Evolutionary conservation across 169 alveolate species (phyloP).

Genomic region (Cryptosporidium sp.): DNA sequence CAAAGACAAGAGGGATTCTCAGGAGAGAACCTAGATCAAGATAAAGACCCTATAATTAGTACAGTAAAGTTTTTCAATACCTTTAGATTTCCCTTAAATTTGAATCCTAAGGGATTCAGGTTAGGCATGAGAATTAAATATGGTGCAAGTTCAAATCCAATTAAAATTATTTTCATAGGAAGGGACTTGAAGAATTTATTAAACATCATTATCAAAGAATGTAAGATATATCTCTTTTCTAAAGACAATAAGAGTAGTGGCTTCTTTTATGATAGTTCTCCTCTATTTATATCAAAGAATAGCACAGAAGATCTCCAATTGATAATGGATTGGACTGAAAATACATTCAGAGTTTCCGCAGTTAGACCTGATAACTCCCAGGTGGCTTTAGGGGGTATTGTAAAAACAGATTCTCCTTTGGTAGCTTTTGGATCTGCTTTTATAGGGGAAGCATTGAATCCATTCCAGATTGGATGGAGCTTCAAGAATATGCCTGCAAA

Average conservation of each 20-base stretch:
- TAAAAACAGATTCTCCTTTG: conserved; percentile 43
- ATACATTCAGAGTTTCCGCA: conserved; percentile 5
- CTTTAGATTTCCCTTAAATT: conserved; percentile 30
- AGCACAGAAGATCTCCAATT: conserved; percentile 1
- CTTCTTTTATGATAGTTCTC: conserved; percentile 50
- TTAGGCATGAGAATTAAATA: conserved; percentile 8
- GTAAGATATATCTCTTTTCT: conserved; percentile 16
- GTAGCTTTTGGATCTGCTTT: conserved; percentile 47
- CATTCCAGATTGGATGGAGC: conserved; percentile 31
- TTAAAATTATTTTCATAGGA: conserved; percentile 22
- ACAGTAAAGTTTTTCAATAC: background rate
- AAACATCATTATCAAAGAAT: conserved; percentile 28
- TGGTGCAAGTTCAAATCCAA: background rate
- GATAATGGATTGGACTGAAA: conserved; percentile 38
- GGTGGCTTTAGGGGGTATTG: conserved; percentile 23
- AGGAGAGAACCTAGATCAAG: background rate
- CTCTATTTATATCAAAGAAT: conserved; percentile 28
- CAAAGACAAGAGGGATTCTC: background rate
- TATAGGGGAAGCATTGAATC: conserved; percentile 17
- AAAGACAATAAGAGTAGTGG: background rate
- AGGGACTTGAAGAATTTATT: conserved; percentile 27
- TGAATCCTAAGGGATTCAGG: conserved; percentile 32
- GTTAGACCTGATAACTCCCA: background rate
- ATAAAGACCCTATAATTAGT: background rate
- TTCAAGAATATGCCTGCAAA: background rate